Evolutionary conservation across 768 basidiomycete species (phyloP), one percentile per base, ranked within the genome.

Genomic region (Fomitopsis pulvina): DNA sequence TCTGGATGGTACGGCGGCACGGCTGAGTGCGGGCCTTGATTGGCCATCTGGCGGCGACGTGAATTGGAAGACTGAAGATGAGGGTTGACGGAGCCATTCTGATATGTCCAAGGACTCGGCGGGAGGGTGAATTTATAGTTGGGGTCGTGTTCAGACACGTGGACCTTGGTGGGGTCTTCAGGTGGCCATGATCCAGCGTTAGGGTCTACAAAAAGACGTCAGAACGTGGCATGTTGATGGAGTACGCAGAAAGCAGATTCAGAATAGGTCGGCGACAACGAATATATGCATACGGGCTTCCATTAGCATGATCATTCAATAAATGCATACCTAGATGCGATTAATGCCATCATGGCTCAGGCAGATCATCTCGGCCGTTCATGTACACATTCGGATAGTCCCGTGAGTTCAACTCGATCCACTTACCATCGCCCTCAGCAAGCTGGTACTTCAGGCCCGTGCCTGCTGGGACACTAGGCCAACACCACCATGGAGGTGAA

Each of bases 61-160:
- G 59, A 45, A 54, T 80, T 86, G 32, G 79, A 81, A 0, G 92
- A 83, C 32, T 70, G 72, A 9, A 95, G 79, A 30, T 71, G 61
- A 6, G 93, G 93, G 61, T 96, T 96, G 12, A 93, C 60, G 12
- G 73, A 68, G 18, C 73, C 85, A 45, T 87, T 85, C 55, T 85
- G 82, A 60, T 89, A 95, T 12, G 91, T 91, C 85, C 92, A 96
- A 4, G 93, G 91, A 4, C 80, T 81, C 21, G 73, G 64, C 1
- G 80, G 77, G 28, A 83, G 75, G 28, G 63, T 64, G 55, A 81
- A 75, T 9, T 63, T 63, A 51, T 71, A 67, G 21, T 64, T 61
- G 20, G 65, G 61, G 52, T 69, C 69, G 28, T 53, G 25, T 18
- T 56, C 53, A 12, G 55, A 53, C 41, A 52, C 40, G 16, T 32